Percentiles rank a stretch among this genome's conserved stretches.
Conservation (phyloP, 148 eudicot genomes). For the Chenopodium berlandieri region DNA sequence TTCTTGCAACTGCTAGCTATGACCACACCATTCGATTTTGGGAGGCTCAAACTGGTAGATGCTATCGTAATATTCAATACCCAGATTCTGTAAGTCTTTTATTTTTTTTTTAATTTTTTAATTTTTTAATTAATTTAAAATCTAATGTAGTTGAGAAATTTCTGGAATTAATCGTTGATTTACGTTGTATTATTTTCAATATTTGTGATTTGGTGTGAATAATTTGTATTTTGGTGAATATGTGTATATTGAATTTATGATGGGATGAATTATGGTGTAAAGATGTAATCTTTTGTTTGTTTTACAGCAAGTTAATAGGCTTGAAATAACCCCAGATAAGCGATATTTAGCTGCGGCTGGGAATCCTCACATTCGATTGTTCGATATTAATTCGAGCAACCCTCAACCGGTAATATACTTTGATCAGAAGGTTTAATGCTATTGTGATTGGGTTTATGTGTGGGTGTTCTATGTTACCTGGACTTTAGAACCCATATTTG, state of each 20-base stretch:
- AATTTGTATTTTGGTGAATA: background rate
- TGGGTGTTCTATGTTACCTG: too few relatives aligned
- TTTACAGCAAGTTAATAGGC: constrained; percentile 87
- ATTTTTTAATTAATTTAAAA: too few relatives aligned
- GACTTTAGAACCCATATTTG: too few relatives aligned
- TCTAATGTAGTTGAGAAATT: background rate
- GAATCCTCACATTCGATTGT: constrained; percentile 87
- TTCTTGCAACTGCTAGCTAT: constrained; percentile 83
- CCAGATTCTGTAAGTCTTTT: constrained; percentile 70
- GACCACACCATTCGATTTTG: constrained; percentile 94
- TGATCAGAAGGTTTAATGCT: constrained; percentile 1
- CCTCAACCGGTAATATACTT: constrained; percentile 64
- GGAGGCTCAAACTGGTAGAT: constrained; percentile 88
- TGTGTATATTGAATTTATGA: background rate
- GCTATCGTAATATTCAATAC: constrained; percentile 86
- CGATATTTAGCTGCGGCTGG: constrained; percentile 91
- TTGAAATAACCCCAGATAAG: constrained; percentile 94
- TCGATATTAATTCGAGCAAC: constrained; percentile 76
- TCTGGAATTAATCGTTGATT: background rate
- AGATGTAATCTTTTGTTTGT: constrained; percentile 7
- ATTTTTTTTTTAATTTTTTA: too few relatives aligned
- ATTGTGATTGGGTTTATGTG: background rate
- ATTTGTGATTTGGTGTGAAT: background rate
- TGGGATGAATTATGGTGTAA: background rate
- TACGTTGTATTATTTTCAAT: background rate